These are phyloP conservation scores for Colletotrichum coccodes DNA, from an alignment of 2,329 filamentous ascomycete genomes.

Conservation along the genomic window DNA sequence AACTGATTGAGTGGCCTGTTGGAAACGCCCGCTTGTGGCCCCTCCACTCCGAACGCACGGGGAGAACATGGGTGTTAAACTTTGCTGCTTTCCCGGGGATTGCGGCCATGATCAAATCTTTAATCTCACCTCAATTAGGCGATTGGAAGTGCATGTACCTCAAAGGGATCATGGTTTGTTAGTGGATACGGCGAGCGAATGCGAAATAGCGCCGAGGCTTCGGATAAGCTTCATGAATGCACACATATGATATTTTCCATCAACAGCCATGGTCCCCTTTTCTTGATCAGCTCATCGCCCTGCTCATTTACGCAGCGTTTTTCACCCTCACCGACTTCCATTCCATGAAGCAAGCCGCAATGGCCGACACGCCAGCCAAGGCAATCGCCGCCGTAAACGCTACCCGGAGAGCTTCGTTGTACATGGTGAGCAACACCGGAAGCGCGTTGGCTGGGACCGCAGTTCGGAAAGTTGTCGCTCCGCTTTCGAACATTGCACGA, in stretches of 20 bases:
- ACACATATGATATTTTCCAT: background rate
- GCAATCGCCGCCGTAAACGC: conserved; percentile 50
- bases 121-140: background rate
- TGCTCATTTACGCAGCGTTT: background rate
- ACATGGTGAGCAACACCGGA: conserved; percentile 62
- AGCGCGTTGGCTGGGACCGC: conserved; percentile 58
- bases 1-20: background rate
- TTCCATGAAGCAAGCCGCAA: conserved; percentile 28
- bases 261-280: background rate
- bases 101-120: background rate
- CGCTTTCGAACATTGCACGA: conserved; percentile 45
- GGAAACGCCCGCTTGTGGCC: background rate
- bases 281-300: background rate
- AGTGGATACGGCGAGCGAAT: background rate
- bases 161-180: background rate
- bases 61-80: background rate
- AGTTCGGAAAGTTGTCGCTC: conserved; percentile 61
- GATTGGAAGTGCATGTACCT: background rate
- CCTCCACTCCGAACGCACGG: background rate
- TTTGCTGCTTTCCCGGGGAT: background rate
- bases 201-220: background rate
- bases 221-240: background rate
- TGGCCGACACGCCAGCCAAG: conserved; percentile 14
- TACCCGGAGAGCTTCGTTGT: conserved; percentile 70
- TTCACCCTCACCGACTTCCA: conserved; percentile 21